These are phyloP conservation scores for Beverwykella pulmonaria DNA, from an alignment of 495 filamentous ascomycete genomes.

Conservation along the genomic window DNA sequence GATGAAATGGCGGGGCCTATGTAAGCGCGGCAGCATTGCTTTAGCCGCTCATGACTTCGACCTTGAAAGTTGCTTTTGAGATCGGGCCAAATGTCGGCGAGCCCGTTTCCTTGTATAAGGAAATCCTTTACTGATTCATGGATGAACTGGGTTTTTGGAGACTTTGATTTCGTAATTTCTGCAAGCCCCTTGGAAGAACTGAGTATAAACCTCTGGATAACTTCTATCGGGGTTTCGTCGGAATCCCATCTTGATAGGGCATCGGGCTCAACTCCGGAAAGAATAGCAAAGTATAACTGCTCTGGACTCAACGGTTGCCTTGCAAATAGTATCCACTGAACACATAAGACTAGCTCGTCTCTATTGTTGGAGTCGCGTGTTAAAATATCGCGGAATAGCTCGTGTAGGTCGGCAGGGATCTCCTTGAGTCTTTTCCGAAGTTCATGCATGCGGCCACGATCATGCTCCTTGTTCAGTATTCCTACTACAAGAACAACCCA, in stretches of 20 bases:
- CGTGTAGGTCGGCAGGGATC: conserved; percentile 28
- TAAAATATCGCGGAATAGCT: conserved; percentile 27
- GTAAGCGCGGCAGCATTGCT: conserved; percentile 26
- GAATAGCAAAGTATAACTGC: conserved; percentile 25
- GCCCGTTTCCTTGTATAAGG: conserved; percentile 21
- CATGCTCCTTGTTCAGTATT: conserved; percentile 29
- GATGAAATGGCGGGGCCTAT: conserved; percentile 3
- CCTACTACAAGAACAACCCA: conserved; percentile 34
- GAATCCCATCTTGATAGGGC: conserved; percentile 15
- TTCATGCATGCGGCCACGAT: conserved; percentile 17
- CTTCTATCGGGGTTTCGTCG: conserved; percentile 7
- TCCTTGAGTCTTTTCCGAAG: conserved; percentile 20
- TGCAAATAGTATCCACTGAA: conserved; percentile 28
- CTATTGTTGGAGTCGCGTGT: conserved; percentile 7
- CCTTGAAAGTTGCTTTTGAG: conserved; percentile 14
- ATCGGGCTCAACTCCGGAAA: conserved; percentile 17
- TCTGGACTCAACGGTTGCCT: conserved; percentile 20
- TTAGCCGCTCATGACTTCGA: conserved; percentile 29
- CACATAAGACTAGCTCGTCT: conserved; percentile 9
- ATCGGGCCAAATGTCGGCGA: conserved; percentile 11
- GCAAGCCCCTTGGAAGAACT: conserved; percentile 24
- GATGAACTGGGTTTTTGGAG: conserved; percentile 31
- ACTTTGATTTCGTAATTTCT: conserved; percentile 7
- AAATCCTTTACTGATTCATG: conserved; percentile 35
- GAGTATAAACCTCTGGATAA: conserved; percentile 16